Evolutionary conservation across 148 eudicot genomes (phyloP).

Genomic region (Rhododendron kiyosumense): DNA sequence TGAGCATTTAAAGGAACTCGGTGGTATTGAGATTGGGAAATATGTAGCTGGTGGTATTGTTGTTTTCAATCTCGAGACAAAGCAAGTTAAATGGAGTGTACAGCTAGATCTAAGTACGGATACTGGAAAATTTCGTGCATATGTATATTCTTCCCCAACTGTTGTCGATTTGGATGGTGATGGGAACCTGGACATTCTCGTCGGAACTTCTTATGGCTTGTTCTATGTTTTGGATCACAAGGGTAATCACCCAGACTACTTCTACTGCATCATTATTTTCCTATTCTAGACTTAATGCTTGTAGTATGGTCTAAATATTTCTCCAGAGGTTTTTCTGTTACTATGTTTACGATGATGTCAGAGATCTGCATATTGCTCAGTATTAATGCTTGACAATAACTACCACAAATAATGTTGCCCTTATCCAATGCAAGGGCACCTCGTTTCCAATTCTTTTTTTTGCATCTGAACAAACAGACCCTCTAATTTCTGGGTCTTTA

Average conservation of each 20-base stretch:
- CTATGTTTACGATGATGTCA: background rate
- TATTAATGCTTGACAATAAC: background rate
- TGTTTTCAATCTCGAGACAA: conserved; percentile 93
- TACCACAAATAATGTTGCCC: background rate
- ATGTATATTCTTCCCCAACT: conserved; percentile 83
- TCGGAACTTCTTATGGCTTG: conserved; percentile 93
- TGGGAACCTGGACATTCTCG: conserved; percentile 88
- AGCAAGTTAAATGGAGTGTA: conserved; percentile 89
- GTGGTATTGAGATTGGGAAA: conserved; percentile 85
- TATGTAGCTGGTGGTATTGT: conserved; percentile 95
- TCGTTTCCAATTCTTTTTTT: background rate
- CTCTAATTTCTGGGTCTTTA: background rate
- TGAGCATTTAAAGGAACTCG: conserved; percentile 88
- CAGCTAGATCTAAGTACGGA: conserved; percentile 82
- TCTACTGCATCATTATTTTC: background rate
- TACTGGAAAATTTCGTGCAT: conserved; percentile 75
- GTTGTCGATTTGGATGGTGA: conserved; percentile 94
- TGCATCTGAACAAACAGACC: background rate
- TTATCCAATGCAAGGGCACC: background rate
- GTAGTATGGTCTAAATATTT: background rate
- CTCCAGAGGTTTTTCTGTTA: background rate
- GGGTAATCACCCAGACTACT: conserved; percentile 44
- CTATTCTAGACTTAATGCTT: background rate
- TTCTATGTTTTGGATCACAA: conserved; percentile 91
- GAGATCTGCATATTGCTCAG: background rate